These are phyloP conservation scores for Phycomyces blakesleeanus DNA, from an alignment of 192 early-diverging fungal genomes.

Conservation along the genomic window DNA sequence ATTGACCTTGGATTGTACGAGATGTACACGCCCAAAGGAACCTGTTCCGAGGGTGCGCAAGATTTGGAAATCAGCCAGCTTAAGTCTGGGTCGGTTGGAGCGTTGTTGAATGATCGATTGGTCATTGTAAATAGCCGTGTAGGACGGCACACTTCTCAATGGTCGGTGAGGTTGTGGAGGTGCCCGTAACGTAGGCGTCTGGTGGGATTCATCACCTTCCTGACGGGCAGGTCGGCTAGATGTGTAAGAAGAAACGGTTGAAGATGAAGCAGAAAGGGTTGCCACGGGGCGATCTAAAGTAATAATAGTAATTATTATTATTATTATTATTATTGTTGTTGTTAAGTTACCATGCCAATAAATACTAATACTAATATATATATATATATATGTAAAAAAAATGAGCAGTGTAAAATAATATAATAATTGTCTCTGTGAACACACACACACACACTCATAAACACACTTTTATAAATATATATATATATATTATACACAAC, in stretches of 20 bases:
- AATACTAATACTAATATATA: too few species aligned
- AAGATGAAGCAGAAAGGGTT: background rate
- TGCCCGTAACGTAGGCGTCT: background rate
- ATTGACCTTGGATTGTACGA: constrained; percentile 78
- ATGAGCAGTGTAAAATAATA: too few species aligned
- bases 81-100: constrained; percentile 46
- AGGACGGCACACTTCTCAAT: background rate
- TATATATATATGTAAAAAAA: too few species aligned
- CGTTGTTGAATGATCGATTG: constrained; percentile 29
- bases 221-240: background rate
- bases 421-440: too few species aligned
- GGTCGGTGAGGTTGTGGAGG: background rate
- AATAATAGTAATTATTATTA: too few species aligned
- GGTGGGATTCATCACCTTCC: background rate
- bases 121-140: constrained; percentile 29
- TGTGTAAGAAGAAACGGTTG: background rate
- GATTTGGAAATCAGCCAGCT: constrained; percentile 80
- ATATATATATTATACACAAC: too few species aligned
- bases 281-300: too few species aligned
- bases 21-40: constrained; percentile 96
- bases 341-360: too few species aligned
- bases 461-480: too few species aligned
- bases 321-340: too few species aligned
- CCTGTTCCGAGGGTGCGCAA: constrained; percentile 94
- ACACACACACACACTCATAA: too few species aligned